Evolutionary conservation across 1,284 basidiomycete genomes (phyloP).

Genomic region (Moniliophthora roreri): DNA sequence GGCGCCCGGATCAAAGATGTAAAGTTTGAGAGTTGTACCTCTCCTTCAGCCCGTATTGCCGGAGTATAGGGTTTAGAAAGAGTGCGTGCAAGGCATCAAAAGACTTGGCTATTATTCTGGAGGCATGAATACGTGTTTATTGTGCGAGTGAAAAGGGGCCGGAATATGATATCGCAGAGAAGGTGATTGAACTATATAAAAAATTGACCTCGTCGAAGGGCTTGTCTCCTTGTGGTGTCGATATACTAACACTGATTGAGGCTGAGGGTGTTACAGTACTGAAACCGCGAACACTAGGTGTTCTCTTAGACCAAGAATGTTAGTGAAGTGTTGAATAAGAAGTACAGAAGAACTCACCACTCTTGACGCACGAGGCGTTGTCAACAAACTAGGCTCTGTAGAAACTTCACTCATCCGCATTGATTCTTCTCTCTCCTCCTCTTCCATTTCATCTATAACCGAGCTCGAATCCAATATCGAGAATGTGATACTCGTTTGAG

Average conservation of each 20-base stretch:
- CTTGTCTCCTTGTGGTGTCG: slow-evolving; percentile 59
- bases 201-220: slow-evolving; percentile 56
- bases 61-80: too few relatives aligned
- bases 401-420: slow-evolving; percentile 19
- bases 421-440: slow-evolving; percentile 15
- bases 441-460: slow-evolving; percentile 17
- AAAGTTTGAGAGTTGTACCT: too few relatives aligned
- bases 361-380: slow-evolving; percentile 32
- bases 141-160: neutral
- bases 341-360: slow-evolving; percentile 32
- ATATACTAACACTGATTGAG: slow-evolving; percentile 57
- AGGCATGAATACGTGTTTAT: slow-evolving; percentile 33
- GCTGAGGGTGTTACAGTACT: slow-evolving; percentile 32
- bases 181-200: slow-evolving; percentile 44
- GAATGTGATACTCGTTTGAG: slow-evolving; percentile 35
- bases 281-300: slow-evolving; percentile 12
- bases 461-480: slow-evolving; percentile 34
- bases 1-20: too few relatives aligned
- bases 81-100: too few relatives aligned
- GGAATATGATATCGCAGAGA: slow-evolving; percentile 23
- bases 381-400: slow-evolving; percentile 59
- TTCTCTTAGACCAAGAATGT: neutral
- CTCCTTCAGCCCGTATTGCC: too few relatives aligned
- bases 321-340: slow-evolving; percentile 2
- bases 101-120: too few relatives aligned